Evolutionary conservation across 2,329 filamentous ascomycete genomes (phyloP).

Genomic region (Elsinoe necatrix): DNA sequence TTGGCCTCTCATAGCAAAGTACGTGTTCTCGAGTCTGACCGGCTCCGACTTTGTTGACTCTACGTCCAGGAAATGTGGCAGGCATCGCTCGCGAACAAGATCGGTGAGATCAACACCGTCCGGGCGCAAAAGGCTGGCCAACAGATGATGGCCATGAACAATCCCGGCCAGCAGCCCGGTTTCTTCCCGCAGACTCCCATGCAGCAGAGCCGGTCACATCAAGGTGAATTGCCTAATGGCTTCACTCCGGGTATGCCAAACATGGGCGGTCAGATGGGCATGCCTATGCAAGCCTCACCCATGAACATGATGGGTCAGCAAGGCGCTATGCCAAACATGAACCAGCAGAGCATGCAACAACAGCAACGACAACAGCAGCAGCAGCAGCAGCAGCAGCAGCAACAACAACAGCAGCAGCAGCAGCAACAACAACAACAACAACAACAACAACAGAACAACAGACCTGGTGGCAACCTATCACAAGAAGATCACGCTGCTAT

Average conservation of each 20-base stretch:
- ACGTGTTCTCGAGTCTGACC: background rate
- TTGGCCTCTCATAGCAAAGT: slow-evolving; percentile 15
- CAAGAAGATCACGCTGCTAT: slow-evolving; percentile 38
- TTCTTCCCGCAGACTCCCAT: slow-evolving; percentile 31
- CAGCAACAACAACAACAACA: slow-evolving; percentile 22
- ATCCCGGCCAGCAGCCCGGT: slow-evolving; percentile 18
- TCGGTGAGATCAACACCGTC: slow-evolving; percentile 16
- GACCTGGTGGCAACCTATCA: slow-evolving; percentile 24
- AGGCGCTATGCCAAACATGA: slow-evolving; percentile 19
- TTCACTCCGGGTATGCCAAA: slow-evolving; percentile 41
- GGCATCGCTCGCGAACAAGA: slow-evolving; percentile 17
- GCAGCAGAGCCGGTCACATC: slow-evolving; percentile 31
- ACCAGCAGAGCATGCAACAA: slow-evolving; percentile 24
- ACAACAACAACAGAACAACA: slow-evolving; percentile 9
- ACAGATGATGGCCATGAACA: slow-evolving; percentile 15
- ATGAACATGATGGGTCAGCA: slow-evolving; percentile 29
- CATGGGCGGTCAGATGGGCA: slow-evolving; percentile 1
- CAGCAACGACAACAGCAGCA: slow-evolving; percentile 18
- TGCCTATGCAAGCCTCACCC: slow-evolving; percentile 40
- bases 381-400: slow-evolving; percentile 23
- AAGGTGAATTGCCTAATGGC: slow-evolving; percentile 34
- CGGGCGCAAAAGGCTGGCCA: slow-evolving; percentile 14
- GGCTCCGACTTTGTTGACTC: background rate
- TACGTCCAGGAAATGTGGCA: slow-evolving; percentile 17
- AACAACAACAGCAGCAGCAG: slow-evolving; percentile 20